Evolutionary conservation across 768 basidiomycete genomes (phyloP).

Genomic region (Russula griseocarnosa): DNA sequence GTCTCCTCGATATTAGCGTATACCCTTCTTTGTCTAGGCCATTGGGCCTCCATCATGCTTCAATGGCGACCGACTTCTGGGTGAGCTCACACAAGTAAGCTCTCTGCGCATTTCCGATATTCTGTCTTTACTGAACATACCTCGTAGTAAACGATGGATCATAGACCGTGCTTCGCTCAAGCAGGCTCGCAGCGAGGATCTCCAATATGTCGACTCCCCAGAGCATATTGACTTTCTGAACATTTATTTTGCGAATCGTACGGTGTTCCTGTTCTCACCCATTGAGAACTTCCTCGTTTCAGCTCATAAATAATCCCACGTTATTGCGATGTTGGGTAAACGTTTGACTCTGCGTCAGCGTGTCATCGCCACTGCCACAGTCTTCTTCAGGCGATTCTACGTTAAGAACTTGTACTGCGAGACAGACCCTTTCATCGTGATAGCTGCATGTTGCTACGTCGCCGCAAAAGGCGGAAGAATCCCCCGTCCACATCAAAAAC

Average conservation of each 20-base stretch:
- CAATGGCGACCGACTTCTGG: constrained; percentile 91
- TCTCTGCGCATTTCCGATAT: not conserved
- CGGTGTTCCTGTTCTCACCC: constrained; percentile 17
- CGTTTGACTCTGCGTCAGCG: constrained; percentile 80
- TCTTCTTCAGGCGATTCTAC: constrained; percentile 97
- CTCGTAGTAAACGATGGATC: constrained; percentile 82
- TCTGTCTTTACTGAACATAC: not conserved
- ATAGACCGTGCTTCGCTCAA: constrained; percentile 73
- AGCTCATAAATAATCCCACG: constrained; percentile 39
- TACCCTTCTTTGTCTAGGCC: not conserved
- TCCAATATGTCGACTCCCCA: constrained; percentile 71
- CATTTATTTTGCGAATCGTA: constrained; percentile 87
- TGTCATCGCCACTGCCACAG: constrained; percentile 88
- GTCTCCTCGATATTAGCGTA: too few relatives aligned
- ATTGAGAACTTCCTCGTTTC: not conserved
- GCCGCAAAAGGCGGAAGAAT: constrained; percentile 98
- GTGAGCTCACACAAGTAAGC: constrained; percentile 78
- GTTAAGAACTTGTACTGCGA: constrained; percentile 93
- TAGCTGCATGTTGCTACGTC: constrained; percentile 91
- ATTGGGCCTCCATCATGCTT: not conserved
- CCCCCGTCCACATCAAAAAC: constrained; percentile 90
- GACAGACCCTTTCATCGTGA: constrained; percentile 90
- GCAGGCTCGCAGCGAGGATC: constrained; percentile 72
- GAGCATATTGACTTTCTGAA: constrained; percentile 76
- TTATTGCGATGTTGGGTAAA: constrained; percentile 83